Conservation (phyloP, 2,329 filamentous ascomycete species). For the Aspergillus glaucus region DNA sequence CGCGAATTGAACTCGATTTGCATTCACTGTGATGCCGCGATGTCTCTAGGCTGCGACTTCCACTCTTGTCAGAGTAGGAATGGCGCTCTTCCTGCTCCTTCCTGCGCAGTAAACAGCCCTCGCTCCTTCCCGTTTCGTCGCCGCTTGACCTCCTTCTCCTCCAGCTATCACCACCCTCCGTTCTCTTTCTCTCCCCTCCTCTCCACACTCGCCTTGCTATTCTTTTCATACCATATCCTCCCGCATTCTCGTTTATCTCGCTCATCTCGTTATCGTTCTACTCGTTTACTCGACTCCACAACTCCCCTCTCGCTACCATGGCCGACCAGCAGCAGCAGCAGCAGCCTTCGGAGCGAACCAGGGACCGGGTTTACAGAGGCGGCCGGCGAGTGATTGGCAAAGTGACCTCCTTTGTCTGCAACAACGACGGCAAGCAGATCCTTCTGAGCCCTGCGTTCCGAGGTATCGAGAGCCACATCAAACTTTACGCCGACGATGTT, state of each 20-base stretch:
- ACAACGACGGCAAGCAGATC: constrained; percentile 20
- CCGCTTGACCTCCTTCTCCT: background rate
- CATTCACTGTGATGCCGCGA: too few species aligned
- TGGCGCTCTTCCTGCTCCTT: background rate
- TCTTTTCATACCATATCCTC: background rate
- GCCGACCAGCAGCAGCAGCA: too few species aligned
- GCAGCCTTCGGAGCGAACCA: too few species aligned
- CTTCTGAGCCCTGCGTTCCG: constrained; percentile 17
- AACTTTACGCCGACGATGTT: constrained; percentile 16
- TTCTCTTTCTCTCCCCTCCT: background rate
- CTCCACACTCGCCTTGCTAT: background rate
- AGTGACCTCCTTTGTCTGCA: constrained; percentile 15
- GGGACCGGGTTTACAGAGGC: too few species aligned
- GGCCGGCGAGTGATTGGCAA: too few species aligned
- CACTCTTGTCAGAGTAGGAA: background rate
- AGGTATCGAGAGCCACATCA: constrained; percentile 18
- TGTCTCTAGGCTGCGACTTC: too few species aligned
- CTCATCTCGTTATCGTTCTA: background rate
- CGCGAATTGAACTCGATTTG: background rate
- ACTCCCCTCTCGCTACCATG: too few species aligned
- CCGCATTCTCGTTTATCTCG: background rate
- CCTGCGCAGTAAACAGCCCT: background rate
- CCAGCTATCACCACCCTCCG: background rate
- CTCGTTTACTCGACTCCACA: too few species aligned
- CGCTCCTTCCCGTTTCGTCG: background rate